Evolutionary conservation across 2,329 filamentous ascomycete genomes (phyloP), one percentile per base, ranked within the genome.

Genomic region (Neonectria faginata): DNA sequence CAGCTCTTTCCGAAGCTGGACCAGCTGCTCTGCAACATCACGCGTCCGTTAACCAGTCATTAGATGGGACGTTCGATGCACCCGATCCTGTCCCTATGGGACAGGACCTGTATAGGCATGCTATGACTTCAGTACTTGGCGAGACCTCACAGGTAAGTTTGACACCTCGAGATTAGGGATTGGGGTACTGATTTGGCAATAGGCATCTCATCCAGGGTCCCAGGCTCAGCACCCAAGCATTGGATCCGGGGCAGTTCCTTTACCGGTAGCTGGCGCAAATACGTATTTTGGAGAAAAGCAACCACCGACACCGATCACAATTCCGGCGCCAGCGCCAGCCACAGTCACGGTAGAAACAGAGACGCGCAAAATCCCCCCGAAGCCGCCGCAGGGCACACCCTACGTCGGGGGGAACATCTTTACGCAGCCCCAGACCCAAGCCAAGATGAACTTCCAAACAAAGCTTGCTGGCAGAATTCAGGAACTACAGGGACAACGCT

Each of bases 191-290:
- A 71, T 52, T 25, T 25, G 36, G n/a, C 27, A 48, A 53, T n/a
- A 60, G 53, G 20, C n/a, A 27, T 52, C 39, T 42, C 59, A 54
- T 12, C 42, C 9, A 25, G 44, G 20, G 29, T 20, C 61, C 27
- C 50, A 56, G 12, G 52, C 3, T 20, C 67, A 66, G 31, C 31
- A 36, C 45, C 8, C 22, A 7, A 20, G 44, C n/a, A 31, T 48
- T 45, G 44, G 20, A 6, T 47, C 54, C n/a, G 64, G 66, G 10
- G 50, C 70, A 16, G 64, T 65, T 1, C 78, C 77, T 9, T 66
- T 77, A 62, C 79, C 79, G 4, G 74, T 81, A 29, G 66, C 70
- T 11, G 75, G 79, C 42, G 69, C 79, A 18, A 77, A 80, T 52
- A 81, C 79, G 2, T 80, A 74, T 60, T 79, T 82, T 64, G 75